These are phyloP conservation scores for Inonotus hispidus DNA, from an alignment of 1,284 basidiomycete genomes.

Conservation along the genomic window DNA sequence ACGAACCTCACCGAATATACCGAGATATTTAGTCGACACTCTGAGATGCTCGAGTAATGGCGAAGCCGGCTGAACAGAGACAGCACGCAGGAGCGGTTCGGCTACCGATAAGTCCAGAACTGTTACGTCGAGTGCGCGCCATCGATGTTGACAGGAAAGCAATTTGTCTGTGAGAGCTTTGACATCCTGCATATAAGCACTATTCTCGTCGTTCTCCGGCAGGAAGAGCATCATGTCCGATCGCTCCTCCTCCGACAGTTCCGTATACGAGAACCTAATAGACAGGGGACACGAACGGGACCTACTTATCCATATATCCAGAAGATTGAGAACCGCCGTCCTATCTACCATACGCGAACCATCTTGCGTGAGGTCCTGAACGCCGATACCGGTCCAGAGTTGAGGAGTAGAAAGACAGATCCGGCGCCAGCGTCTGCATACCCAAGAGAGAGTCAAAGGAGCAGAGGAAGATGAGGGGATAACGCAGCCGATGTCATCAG, in stretches of 20 bases:
- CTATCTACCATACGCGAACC: background rate
- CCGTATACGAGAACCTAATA: constrained; percentile 10
- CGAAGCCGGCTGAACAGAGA: background rate
- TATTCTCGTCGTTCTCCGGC: background rate
- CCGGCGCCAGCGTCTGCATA: constrained; percentile 6
- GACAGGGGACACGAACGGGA: constrained; percentile 3
- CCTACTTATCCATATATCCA: constrained; percentile 7
- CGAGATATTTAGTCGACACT: constrained; percentile 6
- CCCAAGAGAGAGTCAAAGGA: constrained; percentile 7
- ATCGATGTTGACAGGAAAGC: constrained; percentile 5
- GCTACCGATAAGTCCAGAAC: constrained; percentile 3
- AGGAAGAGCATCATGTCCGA: background rate
- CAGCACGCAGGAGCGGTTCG: constrained; percentile 3
- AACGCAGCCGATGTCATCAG: constrained; percentile 11
- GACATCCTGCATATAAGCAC: background rate
- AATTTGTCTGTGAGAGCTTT: background rate
- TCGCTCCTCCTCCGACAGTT: background rate
- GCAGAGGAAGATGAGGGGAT: constrained; percentile 1
- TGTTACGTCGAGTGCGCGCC: constrained; percentile 4
- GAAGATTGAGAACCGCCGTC: background rate
- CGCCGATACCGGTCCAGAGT: background rate
- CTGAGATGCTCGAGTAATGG: constrained; percentile 9
- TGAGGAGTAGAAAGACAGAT: constrained; percentile 4
- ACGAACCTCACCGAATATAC: constrained; percentile 9
- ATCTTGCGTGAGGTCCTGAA: background rate